These are phyloP conservation scores for Neonectria hederae DNA, from an alignment of 2,329 filamentous ascomycete species.

Conservation along the genomic window DNA sequence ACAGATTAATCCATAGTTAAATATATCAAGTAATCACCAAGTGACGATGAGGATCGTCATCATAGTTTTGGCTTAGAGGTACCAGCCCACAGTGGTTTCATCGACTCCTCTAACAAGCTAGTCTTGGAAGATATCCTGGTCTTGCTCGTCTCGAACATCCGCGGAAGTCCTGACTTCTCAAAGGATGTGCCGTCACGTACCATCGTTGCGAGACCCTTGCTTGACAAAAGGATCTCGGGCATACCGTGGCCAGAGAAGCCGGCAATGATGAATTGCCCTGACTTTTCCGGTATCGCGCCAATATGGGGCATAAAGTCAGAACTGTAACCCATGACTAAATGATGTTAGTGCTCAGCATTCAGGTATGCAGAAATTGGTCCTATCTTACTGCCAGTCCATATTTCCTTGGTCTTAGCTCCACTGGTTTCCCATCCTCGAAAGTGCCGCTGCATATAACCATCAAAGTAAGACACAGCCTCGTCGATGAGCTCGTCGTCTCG, in stretches of 20 bases:
- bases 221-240: constrained; percentile 54
- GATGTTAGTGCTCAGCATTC: not conserved
- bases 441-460: constrained; percentile 57
- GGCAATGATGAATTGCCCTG: constrained; percentile 54
- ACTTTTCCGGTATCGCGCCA: constrained; percentile 47
- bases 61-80: constrained; percentile 6
- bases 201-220: constrained; percentile 55
- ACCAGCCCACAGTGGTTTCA: constrained; percentile 9
- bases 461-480: constrained; percentile 54
- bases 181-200: constrained; percentile 44
- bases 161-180: constrained; percentile 50
- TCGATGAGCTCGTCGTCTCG: constrained; percentile 58
- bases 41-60: not conserved
- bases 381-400: constrained; percentile 45
- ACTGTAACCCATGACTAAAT: constrained; percentile 52
- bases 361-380: not conserved
- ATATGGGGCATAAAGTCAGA: constrained; percentile 55
- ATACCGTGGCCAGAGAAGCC: constrained; percentile 63
- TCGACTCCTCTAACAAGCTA: constrained; percentile 4
- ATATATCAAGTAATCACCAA: no score
- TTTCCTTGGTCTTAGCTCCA: constrained; percentile 44
- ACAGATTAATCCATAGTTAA: no score
- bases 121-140: constrained; percentile 37
- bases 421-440: constrained; percentile 60
- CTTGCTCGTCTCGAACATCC: constrained; percentile 46